Evolutionary conservation across 208 protist genomes (phyloP).

Genomic region (Acanthamoeba royreba): DNA sequence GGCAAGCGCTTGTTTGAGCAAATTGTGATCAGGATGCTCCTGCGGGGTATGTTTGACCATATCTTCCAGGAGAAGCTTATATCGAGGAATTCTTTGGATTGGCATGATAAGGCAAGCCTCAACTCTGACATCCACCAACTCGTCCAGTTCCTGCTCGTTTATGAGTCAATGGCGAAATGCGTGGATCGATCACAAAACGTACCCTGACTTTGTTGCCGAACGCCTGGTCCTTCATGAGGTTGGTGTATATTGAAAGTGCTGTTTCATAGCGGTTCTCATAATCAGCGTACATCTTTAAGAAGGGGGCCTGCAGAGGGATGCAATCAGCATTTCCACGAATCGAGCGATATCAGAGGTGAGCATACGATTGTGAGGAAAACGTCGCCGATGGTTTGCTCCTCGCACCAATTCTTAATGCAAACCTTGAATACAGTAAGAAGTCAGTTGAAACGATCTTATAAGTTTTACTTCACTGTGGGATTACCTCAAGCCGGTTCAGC

Average conservation of each 20-base stretch:
- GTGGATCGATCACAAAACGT: background rate
- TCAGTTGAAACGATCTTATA: too few species aligned
- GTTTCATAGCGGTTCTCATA: slow-evolving; percentile 46
- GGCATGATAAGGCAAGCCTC: slow-evolving; percentile 54
- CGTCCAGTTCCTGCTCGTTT: slow-evolving; percentile 15
- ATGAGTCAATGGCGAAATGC: too few species aligned
- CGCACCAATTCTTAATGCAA: slow-evolving; percentile 34
- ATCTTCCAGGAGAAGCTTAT: slow-evolving; percentile 32
- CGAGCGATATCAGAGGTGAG: background rate
- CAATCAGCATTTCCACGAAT: background rate
- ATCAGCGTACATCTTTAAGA: slow-evolving; percentile 42
- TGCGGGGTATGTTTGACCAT: slow-evolving; percentile 35
- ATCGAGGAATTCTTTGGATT: slow-evolving; percentile 46
- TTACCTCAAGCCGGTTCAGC: background rate
- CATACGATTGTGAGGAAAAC: slow-evolving; percentile 37
- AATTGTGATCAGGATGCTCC: too few species aligned
- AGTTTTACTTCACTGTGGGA: too few species aligned
- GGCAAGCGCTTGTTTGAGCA: too few species aligned
- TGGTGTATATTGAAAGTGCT: slow-evolving; percentile 32
- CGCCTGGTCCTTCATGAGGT: slow-evolving; percentile 36
- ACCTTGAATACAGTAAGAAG: background rate
- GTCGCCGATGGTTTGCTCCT: slow-evolving; percentile 36
- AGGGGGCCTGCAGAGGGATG: background rate
- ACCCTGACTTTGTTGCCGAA: slow-evolving; percentile 37
- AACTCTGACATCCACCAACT: background rate